A percentile compares a stretch with the other conserved stretches of the same genome.
These are phyloP conservation scores for Cynara cardunculus DNA, from an alignment of 129 eudicot genomes.

Conservation along the genomic window DNA sequence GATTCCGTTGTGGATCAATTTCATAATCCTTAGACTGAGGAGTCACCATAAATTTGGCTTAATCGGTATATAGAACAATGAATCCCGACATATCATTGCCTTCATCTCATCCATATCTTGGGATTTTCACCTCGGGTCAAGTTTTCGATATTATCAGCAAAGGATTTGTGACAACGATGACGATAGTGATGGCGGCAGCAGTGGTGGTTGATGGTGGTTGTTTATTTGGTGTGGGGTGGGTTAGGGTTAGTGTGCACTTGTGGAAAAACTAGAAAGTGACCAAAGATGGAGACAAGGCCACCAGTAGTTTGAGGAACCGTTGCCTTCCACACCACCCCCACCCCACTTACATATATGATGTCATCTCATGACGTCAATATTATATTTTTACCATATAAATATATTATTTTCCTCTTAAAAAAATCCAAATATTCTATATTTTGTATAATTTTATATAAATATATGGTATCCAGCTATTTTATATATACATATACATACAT, in stretches of 20 bases:
- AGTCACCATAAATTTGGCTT: too few relatives aligned
- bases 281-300: conserved; percentile 7
- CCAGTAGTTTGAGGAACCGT: conserved; percentile 1
- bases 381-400: background rate
- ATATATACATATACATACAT: too few relatives aligned
- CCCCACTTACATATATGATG: conserved; percentile 13
- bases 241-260: conserved; percentile 34
- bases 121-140: background rate
- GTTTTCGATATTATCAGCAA: background rate
- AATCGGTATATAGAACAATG: background rate
- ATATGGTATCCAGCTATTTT: too few relatives aligned
- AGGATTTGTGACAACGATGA: background rate
- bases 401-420: background rate
- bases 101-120: background rate
- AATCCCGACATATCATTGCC: background rate
- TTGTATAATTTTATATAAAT: too few relatives aligned
- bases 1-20: background rate
- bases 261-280: conserved; percentile 27
- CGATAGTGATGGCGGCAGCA: background rate
- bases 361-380: conserved; percentile 17
- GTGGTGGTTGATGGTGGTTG: background rate
- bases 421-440: background rate
- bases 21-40: background rate
- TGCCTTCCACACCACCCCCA: conserved; percentile 41
- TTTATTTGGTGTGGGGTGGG: conserved; percentile 10